phyloP scores from a whole-genome alignment of 2,329 filamentous ascomycete genomes.

The Thielaviopsis euricoi region DNA sequence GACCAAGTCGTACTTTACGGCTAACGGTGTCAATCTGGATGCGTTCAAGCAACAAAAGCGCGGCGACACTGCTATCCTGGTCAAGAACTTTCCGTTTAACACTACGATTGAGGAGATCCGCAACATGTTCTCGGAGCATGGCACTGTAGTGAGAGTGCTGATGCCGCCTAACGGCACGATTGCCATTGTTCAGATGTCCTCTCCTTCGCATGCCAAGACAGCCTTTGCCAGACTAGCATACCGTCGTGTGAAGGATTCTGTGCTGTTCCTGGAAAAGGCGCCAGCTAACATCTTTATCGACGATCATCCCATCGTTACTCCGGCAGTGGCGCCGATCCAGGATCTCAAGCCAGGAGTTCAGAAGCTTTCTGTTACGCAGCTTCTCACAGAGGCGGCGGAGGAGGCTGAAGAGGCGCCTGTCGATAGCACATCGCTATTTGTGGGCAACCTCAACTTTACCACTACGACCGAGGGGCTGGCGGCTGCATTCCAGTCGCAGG shows the following conservation, averaged over 20 bases:
- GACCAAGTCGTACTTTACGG: constrained; percentile 77
- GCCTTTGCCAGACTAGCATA: constrained; percentile 81
- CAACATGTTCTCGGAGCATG: constrained; percentile 71
- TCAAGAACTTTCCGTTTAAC: constrained; percentile 88
- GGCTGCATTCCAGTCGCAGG: constrained; percentile 62
- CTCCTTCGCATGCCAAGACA: constrained; percentile 60
- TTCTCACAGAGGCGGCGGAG: constrained; percentile 45
- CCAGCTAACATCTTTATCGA: constrained; percentile 60
- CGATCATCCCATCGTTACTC: constrained; percentile 15
- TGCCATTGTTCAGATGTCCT: constrained; percentile 77
- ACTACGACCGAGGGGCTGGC: constrained; percentile 64
- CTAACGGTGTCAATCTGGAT: constrained; percentile 80
- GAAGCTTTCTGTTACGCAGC: constrained; percentile 47
- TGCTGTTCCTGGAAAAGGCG: constrained; percentile 86
- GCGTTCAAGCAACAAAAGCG: constrained; percentile 75
- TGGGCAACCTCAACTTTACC: constrained; percentile 84
- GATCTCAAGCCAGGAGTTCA: constrained; percentile 28
- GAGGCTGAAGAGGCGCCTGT: constrained; percentile 35
- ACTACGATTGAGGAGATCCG: constrained; percentile 65
- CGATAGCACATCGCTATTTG: constrained; percentile 63
- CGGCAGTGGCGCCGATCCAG: constrained; percentile 17
- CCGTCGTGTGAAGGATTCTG: constrained; percentile 75
- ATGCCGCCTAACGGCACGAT: constrained; percentile 91
- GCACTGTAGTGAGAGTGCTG: constrained; percentile 62
- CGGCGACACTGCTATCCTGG: constrained; percentile 72